A percentile compares a stretch with the other conserved stretches of the same genome.
Conservation (phyloP, 306 rosid species). For the Quercus mongolica region DNA sequence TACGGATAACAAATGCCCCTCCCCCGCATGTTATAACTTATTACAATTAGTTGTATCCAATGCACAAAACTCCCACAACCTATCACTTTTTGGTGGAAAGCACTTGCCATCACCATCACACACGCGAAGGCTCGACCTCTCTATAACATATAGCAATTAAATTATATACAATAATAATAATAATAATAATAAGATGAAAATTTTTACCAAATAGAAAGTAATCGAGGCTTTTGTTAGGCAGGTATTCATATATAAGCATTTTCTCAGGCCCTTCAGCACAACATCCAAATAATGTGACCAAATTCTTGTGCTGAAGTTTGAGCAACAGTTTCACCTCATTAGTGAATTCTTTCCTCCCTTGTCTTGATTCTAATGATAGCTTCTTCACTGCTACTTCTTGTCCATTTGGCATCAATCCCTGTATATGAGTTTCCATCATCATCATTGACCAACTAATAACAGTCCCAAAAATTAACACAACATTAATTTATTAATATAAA, state of each 20-base stretch:
- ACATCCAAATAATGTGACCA: constrained; percentile 73
- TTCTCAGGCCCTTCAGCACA: constrained; percentile 92
- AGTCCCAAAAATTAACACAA: too few relatives aligned
- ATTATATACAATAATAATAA: too few relatives aligned
- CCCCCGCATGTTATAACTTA: too few relatives aligned
- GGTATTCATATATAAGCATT: constrained; percentile 91
- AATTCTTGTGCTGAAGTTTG: constrained; percentile 75
- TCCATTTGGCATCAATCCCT: constrained; percentile 91
- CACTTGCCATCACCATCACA: too few relatives aligned
- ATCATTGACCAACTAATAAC: background rate
- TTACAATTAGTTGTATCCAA: too few relatives aligned
- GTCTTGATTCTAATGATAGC: constrained; percentile 71
- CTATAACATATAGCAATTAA: too few relatives aligned
- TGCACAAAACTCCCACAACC: too few relatives aligned
- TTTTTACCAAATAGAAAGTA: constrained; percentile 68
- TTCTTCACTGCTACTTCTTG: constrained; percentile 88
- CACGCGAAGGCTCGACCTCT: too few relatives aligned
- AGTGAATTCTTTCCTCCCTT: constrained; percentile 75
- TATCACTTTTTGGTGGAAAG: too few relatives aligned
- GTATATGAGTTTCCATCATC: background rate
- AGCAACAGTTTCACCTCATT: constrained; percentile 79
- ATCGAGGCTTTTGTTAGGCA: constrained; percentile 85
- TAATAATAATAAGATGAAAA: background rate
- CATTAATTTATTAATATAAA: too few relatives aligned
- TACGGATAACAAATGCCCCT: too few relatives aligned